Percentiles rank a stretch among this genome's conserved stretches.
Evolutionary conservation across 192 early-diverging fungal genomes (phyloP).

Genomic region (Backusella macrospora): DNA sequence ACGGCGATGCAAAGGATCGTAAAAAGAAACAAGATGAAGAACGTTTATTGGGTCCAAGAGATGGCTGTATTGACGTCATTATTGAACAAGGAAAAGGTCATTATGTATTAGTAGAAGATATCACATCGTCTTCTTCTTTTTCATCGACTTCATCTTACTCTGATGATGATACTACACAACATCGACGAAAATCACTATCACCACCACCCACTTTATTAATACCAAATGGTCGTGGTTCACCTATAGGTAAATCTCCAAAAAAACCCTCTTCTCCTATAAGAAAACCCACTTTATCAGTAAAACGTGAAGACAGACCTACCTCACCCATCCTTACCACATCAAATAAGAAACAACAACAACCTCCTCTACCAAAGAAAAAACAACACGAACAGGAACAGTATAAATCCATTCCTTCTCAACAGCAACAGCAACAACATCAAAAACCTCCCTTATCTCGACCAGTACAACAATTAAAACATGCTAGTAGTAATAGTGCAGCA

Average conservation of each 20-base stretch:
- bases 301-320: not conserved
- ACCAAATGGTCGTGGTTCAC: not conserved
- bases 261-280: conserved; percentile 10
- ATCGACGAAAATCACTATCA: not conserved
- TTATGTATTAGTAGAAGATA: conserved; percentile 18
- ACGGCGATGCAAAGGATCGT: not conserved
- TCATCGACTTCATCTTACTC: not conserved
- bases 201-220: not conserved
- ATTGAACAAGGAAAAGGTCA: conserved; percentile 26
- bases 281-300: conserved; percentile 13
- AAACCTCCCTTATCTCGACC: too few relatives aligned
- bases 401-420: not conserved
- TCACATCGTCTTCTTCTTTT: not conserved
- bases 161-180: not conserved
- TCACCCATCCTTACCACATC: not conserved
- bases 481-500: not conserved
- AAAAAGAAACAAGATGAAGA: not conserved
- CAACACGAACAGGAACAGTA: not conserved
- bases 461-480: not conserved
- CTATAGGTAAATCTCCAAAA: not conserved
- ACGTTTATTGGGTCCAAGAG: not conserved
- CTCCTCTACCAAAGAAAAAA: not conserved
- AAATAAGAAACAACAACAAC: not conserved
- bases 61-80: conserved; percentile 30
- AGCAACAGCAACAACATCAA: not conserved